phyloP scores from a whole-genome alignment of 805 yeast species.

The Metschnikowia colocasiae region DNA sequence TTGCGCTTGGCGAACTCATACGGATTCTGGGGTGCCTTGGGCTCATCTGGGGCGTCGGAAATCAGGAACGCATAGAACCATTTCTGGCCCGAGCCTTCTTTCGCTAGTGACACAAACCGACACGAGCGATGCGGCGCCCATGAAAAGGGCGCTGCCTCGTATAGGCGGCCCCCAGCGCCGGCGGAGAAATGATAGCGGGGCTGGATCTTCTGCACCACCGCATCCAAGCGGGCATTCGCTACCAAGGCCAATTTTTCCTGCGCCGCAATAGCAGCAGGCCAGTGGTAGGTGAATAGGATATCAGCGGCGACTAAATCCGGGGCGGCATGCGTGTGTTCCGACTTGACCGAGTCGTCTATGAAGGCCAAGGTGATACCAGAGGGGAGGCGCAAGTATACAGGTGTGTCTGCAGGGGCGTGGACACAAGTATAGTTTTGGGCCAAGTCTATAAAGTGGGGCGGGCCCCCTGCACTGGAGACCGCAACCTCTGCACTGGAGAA shows the following conservation, averaged over 20 bases:
- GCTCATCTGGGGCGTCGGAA: slow-evolving; percentile 18
- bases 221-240: slow-evolving; percentile 46
- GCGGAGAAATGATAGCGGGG: slow-evolving; percentile 70
- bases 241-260: slow-evolving; percentile 41
- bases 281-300: slow-evolving; percentile 53
- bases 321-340: slow-evolving; percentile 3
- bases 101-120: slow-evolving; percentile 63
- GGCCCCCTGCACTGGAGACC: no score
- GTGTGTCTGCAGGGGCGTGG: slow-evolving; percentile 26
- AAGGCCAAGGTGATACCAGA: slow-evolving; percentile 50
- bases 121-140: slow-evolving; percentile 51
- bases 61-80: slow-evolving; percentile 75
- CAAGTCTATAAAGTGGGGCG: slow-evolving; percentile 24
- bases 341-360: slow-evolving; percentile 26
- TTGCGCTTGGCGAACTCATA: slow-evolving; percentile 11
- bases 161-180: slow-evolving; percentile 48
- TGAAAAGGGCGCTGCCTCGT: slow-evolving; percentile 54
- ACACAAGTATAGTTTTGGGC: slow-evolving; percentile 27
- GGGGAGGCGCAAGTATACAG: slow-evolving; percentile 29
- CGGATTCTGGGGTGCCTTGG: slow-evolving; percentile 21
- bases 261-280: slow-evolving; percentile 55
- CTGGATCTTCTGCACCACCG: slow-evolving; percentile 36
- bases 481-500: slow-evolving; percentile 11
- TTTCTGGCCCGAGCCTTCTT: slow-evolving; percentile 48
- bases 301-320: slow-evolving; percentile 32